Base-by-base conservation (phyloP, 768 basidiomycete species). In the Trametes cubensis region DNA sequence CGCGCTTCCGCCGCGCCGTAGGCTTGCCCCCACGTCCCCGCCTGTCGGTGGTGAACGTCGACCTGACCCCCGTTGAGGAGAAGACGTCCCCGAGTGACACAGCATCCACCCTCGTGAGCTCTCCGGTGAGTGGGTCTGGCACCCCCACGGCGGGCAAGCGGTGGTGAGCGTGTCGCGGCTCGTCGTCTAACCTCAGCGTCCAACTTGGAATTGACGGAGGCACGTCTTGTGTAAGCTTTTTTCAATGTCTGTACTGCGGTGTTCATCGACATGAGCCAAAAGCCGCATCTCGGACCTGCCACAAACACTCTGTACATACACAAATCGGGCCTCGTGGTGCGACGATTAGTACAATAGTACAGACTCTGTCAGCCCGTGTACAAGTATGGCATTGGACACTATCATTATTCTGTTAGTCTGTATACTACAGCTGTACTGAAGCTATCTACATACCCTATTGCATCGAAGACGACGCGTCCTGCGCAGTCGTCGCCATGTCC, bases 21-120 rank as follows among this genome's bases (percentile, higher is more conserved):
- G 73, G 73, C 17, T 56, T 75, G 20, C 74, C 74, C 20, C 40
- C 70, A 8, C 61, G 69, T 46, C 74, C 73, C 14, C 67, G 67
- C 30, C 57, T 70, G 21, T 26, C 34, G 44, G 18, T 58, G 21
- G 53, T 40, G 58, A 53, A 54, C 28, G 42, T 28, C 14, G 25
- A 28, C 14, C n/a, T 62, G 59, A 60, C 47, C 26, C 59, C 68
- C 28, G 56, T 60, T 8, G 49, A 56, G 25, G 66, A 65, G 41
- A 62, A 25, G 50, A 25, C 30, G 54, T 60, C 65, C 41, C 57
- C 65, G 40, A 51, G 34, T 21, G 62, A 64, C 51, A 56, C 63
- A 7, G 28, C 52, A 25, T 41, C 58, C 38, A 56, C 62, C 34
- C 62, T 63, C 45, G 62, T 58, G 41, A 63, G 51, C 52, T 54